These are phyloP conservation scores for Pichia sp. DNA, from an alignment of 1,139 yeast species.

Conservation along the genomic window DNA sequence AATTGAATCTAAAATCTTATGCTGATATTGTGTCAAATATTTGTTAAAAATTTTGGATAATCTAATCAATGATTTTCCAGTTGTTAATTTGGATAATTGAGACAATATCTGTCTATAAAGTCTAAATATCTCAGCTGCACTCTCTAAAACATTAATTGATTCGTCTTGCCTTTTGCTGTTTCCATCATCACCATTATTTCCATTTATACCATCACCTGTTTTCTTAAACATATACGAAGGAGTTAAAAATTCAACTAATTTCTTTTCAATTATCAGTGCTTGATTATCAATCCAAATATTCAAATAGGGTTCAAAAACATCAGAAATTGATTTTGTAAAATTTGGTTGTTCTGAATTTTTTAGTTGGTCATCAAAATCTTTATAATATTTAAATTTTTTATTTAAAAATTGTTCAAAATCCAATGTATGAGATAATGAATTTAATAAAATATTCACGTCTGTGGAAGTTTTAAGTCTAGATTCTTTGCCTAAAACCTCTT, in stretches of 20 bases:
- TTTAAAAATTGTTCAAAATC: slow-evolving; percentile 77
- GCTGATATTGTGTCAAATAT: slow-evolving; percentile 61
- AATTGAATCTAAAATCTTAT: slow-evolving; percentile 52
- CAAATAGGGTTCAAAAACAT: slow-evolving; percentile 78
- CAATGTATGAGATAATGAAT: slow-evolving; percentile 53
- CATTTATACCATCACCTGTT: slow-evolving; percentile 32
- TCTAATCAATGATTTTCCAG: slow-evolving; percentile 59
- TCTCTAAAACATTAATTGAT: slow-evolving; percentile 32
- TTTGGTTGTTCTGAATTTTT: slow-evolving; percentile 26
- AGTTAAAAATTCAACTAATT: slow-evolving; percentile 55
- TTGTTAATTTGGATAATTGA: slow-evolving; percentile 71
- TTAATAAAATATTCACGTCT: slow-evolving; percentile 55
- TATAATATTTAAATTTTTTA: slow-evolving; percentile 40
- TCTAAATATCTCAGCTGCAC: slow-evolving; percentile 83
- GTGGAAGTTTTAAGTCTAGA: slow-evolving; percentile 27
- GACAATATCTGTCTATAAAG: slow-evolving; percentile 63
- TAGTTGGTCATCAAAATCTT: slow-evolving; percentile 21
- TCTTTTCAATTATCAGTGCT: slow-evolving; percentile 53
- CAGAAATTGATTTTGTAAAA: slow-evolving; percentile 53
- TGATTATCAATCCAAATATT: slow-evolving; percentile 86
- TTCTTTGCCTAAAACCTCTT: slow-evolving; percentile 36
- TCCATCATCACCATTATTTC: slow-evolving; percentile 16
- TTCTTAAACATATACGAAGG: slow-evolving; percentile 39
- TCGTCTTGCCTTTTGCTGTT: slow-evolving; percentile 25
- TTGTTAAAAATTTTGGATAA: slow-evolving; percentile 61